Evolutionary conservation across 2,329 filamentous ascomycete genomes (phyloP), one percentile per base, ranked within the genome.

Genomic region (Chalaropsis thielavioides): DNA sequence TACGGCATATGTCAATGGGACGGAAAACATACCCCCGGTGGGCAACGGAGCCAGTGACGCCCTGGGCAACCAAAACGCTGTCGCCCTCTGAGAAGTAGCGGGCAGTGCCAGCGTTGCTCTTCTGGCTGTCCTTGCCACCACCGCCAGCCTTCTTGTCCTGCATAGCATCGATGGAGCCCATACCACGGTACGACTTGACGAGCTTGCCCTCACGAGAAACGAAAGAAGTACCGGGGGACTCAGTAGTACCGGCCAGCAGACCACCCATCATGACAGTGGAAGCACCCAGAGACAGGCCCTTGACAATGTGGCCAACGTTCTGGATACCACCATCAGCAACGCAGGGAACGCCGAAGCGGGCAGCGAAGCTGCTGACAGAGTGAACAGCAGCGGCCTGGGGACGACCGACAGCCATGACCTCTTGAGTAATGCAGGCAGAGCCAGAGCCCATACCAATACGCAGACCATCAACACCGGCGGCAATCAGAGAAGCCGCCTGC

Each of bases 191-290:
- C 49, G 94, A 92, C 83, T 99, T 99, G 76, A 99, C 92, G 64
- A 99, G 86, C 82, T 97, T 95, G 69, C 94, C 94, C 77, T 97
- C 92, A 68, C 89, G 88, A 73, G 90, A 95, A 71, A 99, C 90
- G 73, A 95, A 97, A 70, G 95, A 97, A 69, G 92, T 92, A 69
- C 94, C 95, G 43, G 94, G 94, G 44, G 92, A 97, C 79, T 99
- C 94, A 51, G 92, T 96, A 69, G 94, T 97, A 74, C 95, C 94
- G 62, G 94, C 94, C 69, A 99, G 83, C 63, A 99, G 86, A 78
- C 94, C 95, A 72, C 94, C 94, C 94, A 99, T 99, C 94, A 99
- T 99, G 75, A 99, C 88, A 44, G 92, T 95, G 58, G 89, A 90
- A 67, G 94, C 94, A 70, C 94, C 94, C 69, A 99, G 86, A 59